Evolutionary conservation across 371 early-diverging fungal species (phyloP), one percentile per base, ranked within the genome.

Genomic region (Apophysomyces elegans): DNA sequence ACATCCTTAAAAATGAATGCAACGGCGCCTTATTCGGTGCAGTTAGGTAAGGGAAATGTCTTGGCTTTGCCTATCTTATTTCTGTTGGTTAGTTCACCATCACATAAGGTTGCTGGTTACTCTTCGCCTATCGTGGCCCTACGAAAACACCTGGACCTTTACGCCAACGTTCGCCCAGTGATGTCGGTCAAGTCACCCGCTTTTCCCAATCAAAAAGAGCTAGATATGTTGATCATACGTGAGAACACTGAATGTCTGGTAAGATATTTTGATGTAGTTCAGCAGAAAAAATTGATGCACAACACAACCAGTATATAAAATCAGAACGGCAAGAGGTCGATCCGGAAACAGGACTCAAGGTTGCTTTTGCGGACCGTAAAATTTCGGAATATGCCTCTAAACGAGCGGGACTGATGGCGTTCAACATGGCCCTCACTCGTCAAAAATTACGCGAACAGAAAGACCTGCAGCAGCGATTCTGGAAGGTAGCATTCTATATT

Each of bases 161-260:
- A 96, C 67, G 98, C 96, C 58, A 96, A 96, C 65, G 95, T 97
- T 32, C 90, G 96, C 26, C 98, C 96, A 7, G 95, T 96, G 13
- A 85, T 84, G 32, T 85, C 90, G 21, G 88, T 88, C 21, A 73
- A 81, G n/a, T 86, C 86, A 5, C 81, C 86, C 54, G 77, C 86
- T 14, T 81, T 82, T 37, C 84, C 82, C 54, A 82, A 74, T 47
- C 88, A 89, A 70, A 91, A 88, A 67, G 85, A 85, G 37, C 83
- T 96, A 58, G 96, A 98, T 80, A 93, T 97, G 91, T 79, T 96
- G 56, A 96, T 98, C 68, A 90, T 97, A 63, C 90, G 97, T 77
- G 98, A 98, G 73, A 97, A 98, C 86, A 97, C 97, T 11, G 98
- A 97, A 76, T 96, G 97, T 68, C 84, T 97, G 81, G 95, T 95